Evolutionary conservation across 768 basidiomycete genomes (phyloP), one percentile per base, ranked within the genome.

Genomic region (Boletus rex-veris): DNA sequence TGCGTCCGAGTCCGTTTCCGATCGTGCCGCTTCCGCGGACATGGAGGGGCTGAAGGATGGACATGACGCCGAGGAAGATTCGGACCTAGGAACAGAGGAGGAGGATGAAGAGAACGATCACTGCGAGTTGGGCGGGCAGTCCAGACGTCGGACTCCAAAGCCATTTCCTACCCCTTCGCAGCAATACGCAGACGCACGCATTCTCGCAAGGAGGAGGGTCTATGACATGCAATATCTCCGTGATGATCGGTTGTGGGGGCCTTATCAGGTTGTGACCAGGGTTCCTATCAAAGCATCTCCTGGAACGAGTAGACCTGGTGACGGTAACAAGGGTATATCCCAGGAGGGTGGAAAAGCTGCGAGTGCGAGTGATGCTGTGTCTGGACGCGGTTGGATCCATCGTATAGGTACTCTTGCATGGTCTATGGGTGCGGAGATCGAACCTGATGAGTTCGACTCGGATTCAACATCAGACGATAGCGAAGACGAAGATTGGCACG

Each of bases 161-260:
- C 5, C 12, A 24, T 67, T 68, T 50, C 64, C 55, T 3, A 52
- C 48, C 0, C 45, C 57, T 14, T 48, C 40, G 3, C 41, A 58
- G 31, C 67, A 68, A 21, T 45, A 57, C 1, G 47, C 53, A n/a
- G 58, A 69, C 9, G 67, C 69, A 10, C 67, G 67, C 24, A 45
- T 30, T 5, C 67, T 69, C 7, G 67, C 67, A 2, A 55, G 63
- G 26, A 60, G 69, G 39, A 56, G 67, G 40, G 69, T 67, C 11
- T 69, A 69, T 43, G 67, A 69, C 18, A 69, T 69, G 69, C 63
- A 58, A 30, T 69, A 69, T 40, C 56, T 71, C 19, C 57, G 62
- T 5, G 62, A 52, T 8, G 57, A 71, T 33, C 63, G 67, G 21
- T 16, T 67, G 12, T 71, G 67, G 67, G 67, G 67, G 10, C 67